Evolutionary conservation across 495 filamentous ascomycete species (phyloP).

Genomic region (Cercophora scortea): DNA sequence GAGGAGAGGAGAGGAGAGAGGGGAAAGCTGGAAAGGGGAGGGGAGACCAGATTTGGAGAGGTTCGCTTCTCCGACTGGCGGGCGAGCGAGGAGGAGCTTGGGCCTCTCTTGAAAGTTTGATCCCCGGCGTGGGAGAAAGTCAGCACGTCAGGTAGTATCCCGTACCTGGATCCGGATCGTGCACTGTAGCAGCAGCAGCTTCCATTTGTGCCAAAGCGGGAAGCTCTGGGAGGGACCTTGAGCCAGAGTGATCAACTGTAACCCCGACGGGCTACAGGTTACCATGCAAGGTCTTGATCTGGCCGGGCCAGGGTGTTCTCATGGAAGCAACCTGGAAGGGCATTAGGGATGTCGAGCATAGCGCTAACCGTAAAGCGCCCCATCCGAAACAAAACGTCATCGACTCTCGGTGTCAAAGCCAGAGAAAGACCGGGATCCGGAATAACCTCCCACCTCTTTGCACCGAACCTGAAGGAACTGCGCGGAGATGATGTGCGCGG

Average conservation of each 20-base stretch:
- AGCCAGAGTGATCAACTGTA: no score
- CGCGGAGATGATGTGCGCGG: neutral
- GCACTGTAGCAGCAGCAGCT: no score
- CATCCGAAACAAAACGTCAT: neutral
- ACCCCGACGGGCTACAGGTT: no score
- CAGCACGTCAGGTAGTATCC: no score
- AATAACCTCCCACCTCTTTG: no score
- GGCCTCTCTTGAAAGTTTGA: slow-evolving; percentile 4
- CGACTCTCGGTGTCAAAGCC: neutral
- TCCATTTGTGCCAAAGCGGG: neutral
- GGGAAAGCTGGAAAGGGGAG: neutral
- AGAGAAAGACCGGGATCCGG: no score
- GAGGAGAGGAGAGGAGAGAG: neutral
- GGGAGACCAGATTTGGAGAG: neutral
- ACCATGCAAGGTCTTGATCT: neutral
- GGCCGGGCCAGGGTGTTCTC: neutral
- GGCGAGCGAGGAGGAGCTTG: slow-evolving; percentile 9
- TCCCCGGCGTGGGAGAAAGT: neutral
- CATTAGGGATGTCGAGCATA: neutral
- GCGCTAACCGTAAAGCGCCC: neutral
- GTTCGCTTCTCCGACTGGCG: slow-evolving; percentile 3
- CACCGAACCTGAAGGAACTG: neutral
- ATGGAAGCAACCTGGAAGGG: neutral
- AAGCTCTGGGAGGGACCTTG: neutral
- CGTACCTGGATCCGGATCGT: no score